These are phyloP conservation scores for Schizophyllum commune DNA, from an alignment of 1,284 basidiomycete genomes.

Conservation along the genomic window DNA sequence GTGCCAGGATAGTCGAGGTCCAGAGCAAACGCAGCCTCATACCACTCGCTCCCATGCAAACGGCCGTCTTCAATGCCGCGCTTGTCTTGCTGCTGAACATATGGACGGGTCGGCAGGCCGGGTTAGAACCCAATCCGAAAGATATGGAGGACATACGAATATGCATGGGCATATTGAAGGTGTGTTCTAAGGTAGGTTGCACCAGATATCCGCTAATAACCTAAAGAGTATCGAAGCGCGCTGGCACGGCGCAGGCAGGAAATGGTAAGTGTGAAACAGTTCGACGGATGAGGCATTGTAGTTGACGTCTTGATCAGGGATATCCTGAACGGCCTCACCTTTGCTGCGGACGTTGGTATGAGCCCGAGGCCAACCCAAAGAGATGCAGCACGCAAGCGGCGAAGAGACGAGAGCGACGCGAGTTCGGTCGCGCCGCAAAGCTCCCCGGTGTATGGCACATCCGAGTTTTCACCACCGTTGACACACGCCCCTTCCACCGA, in stretches of 20 bases:
- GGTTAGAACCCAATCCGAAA: neutral
- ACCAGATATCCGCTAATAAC: neutral
- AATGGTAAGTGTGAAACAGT: neutral
- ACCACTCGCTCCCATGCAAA: neutral
- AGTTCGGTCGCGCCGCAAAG: neutral
- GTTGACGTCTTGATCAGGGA: neutral
- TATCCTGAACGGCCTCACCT: neutral
- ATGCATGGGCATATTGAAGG: neutral
- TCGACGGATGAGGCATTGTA: neutral
- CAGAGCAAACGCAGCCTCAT: conserved; percentile 6
- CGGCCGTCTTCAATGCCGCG: conserved; percentile 4
- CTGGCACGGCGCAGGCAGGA: neutral
- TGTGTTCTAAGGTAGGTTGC: neutral
- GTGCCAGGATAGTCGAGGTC: conserved; percentile 8
- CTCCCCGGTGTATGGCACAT: neutral
- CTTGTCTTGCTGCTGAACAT: conserved; percentile 6
- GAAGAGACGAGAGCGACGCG: neutral
- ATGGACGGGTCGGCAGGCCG: neutral
- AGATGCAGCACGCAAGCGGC: neutral
- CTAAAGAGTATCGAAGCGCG: neutral
- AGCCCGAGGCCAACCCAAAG: neutral
- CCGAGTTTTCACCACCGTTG: neutral
- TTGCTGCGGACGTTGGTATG: neutral
- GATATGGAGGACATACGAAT: neutral
- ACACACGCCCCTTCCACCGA: neutral